Base-by-base conservation (phyloP, 2,329 filamentous ascomycete genomes). In the Uncinocarpus reesii region DNA sequence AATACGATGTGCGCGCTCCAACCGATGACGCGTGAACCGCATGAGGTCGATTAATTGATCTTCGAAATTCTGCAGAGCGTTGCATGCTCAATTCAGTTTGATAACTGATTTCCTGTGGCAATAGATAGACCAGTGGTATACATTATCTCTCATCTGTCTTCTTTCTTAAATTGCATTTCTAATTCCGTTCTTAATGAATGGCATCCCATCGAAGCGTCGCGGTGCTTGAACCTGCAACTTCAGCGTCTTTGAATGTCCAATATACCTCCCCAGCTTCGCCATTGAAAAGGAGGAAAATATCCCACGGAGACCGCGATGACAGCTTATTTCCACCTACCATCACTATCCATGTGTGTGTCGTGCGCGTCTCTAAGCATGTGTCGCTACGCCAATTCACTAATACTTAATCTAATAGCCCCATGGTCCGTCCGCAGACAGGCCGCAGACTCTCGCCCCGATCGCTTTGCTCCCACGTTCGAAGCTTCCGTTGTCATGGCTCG, bases 401-500 rank as follows among this genome's bases (percentile, higher is more conserved):
- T 29, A 23, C 10, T 26, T 26, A 44, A 29, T 15, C 43, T 20
- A 42, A 37, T 42, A 69, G 67, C 60, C 65, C 47, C 62, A 63
- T 42, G 56, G 59, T 16, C 58, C 61, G 21, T 65, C 66, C 26
- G 62, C 62, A 16, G 60, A 65, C 31, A 60, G 63, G 29, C 58
- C 60, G 2, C 59, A 64, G 32, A 58, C 59, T 15, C 56, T 70
- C 11, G 55, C 61, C 20, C 65, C 67, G 4, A 62, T 70, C 38
- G 55, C 60, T 4, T 49, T 62, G 4, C 50, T 70, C 5, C 60
- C 65, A 16, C 65, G 67, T 36, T 62, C 61, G 3, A 56, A 55
- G 20, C 41, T 70, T 7, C 65, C 66, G 2, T 54, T 70, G 4
- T 62, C 62, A 47, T 70, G 66, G 66, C 57, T 70, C 11, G 65